Base-by-base conservation (phyloP, 805 yeast genomes). In the Novakomyces olei region DNA sequence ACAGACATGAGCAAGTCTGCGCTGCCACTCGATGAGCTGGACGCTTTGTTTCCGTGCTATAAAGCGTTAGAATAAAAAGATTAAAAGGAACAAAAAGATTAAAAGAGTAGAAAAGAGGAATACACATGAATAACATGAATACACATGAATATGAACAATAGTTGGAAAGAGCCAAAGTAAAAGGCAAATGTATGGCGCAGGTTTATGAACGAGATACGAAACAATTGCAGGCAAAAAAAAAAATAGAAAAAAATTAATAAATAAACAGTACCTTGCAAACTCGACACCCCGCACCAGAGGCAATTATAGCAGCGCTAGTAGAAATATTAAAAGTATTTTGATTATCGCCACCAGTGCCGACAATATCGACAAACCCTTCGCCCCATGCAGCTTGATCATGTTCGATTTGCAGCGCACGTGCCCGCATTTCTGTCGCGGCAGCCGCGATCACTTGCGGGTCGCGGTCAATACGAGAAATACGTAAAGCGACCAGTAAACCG, bases 291-390 rank as follows among this genome's bases (percentile, higher is more conserved):
- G 80, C 74, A 5, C 98, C 99, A 0, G 96, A 79, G 0, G 81
- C 88, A 2, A 88, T 81, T 30, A 88, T 80, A 1, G 95, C 95
- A 1, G 94, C 62, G 2, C 95, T 78, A 0, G 98, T 88, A 10
- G 92, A 75, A 2, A 88, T 98, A 44, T 88, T 88, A 57, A 88
- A 88, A 0, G 99, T 88, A 49, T 88, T 75, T 48, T 88, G 93
- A 2, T 94, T 94, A 49, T 88, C 99, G 10, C 99, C 99, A 18
- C 99, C 99, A 0, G 99, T 88, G 1, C 99, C 99, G 4, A 88
- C 99, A 19, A 88, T 78, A 50, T 88, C 99, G 4, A 74, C 61
- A 42, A 65, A 74, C 0, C 75, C 75, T 1, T 50, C 25, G 12
- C 25, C 25, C 25, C 25, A 22, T 12, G 9, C 25, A 25, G 8